Evolutionary conservation across 1,284 basidiomycete species (phyloP), one percentile per base, ranked within the genome.

Genomic region (Moesziomyces globuligerus): DNA sequence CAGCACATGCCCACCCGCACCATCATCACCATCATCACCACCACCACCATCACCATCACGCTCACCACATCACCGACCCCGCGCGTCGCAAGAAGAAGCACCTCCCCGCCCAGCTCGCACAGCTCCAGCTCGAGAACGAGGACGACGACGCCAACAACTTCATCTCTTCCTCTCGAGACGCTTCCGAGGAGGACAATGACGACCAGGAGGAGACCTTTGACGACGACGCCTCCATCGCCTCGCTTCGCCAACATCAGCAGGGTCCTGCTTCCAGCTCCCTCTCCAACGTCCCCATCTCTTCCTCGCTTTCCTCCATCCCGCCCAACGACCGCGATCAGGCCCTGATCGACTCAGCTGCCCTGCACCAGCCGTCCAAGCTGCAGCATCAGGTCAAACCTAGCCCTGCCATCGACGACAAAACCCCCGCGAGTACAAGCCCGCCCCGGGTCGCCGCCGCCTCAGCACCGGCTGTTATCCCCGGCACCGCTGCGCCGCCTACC

Each of bases 151-250:
- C 48, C 39, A 56, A 66, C 45, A 66, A 66, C 44, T 59, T 62
- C 39, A 67, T 74, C 39, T 74, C 72, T 9, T 74, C 72, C 2
- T 74, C 72, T 5, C 52, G 72, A 7, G 72, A 74, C 43, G 72
- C 72, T 23, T 70, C 67, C 7, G 72, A 74, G 47, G 72, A 74
- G 44, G 72, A 74, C 59, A 74, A 74, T 37, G 72, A 74, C 45
- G 72, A 74, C 11, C 62, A 70, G 20, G 72, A 74, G 20, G 62
- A 70, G 46, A 72, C 62, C 3, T 72, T 72, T 21, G 69, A 72
- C 40, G 69, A 72, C 25, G 58, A 72, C 45, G 69, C 69, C 6
- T 72, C 69, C 17, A 62, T 72, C 20, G 69, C 69, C 17, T 72
- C 69, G 41, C 58, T 72, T 11, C 53, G 69, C 38, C 69, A 56